Base-by-base conservation (phyloP, 2,329 filamentous ascomycete genomes). In the Pseudocercospora fijiensis region DNA sequence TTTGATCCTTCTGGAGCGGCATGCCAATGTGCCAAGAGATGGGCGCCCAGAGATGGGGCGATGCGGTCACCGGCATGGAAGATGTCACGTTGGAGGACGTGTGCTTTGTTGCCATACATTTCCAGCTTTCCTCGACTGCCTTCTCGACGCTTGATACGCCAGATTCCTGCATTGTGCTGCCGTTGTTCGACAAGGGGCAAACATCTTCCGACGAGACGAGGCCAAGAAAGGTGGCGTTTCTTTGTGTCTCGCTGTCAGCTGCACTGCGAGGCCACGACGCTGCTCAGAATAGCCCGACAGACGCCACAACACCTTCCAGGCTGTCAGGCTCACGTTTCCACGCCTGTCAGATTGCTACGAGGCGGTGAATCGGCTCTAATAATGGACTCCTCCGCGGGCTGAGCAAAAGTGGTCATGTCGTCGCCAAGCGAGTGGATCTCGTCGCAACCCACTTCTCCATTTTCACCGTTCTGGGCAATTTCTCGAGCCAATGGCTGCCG, bases 21-120 rank as follows among this genome's bases (percentile, higher is more conserved):
- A 57, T 57, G 55, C 55, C 55, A 57, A 57, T 57, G 55, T 57
- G 55, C 55, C 55, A 57, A 57, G 55, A 45, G 22, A 43, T 43
- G 33, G 33, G 30, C 30, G 33, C 55, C 55, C 18, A 57, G 55
- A 41, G 26, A 43, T n/a, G 55, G 37, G 55, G 55, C 55, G 55
- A 18, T 53, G 16, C 26, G 26, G 22, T 53, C 49, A 27, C 26
- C 26, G 22, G 45, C 22, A 49, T 26, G 2, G 4, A 20, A 26
- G 20, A 24, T 22, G 18, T 49, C 22, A 22, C 18, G 20, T 11
- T 16, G 45, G 13, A 49, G 18, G 45, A 20, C 22, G 5, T 26
- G 18, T 49, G 45, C 45, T 49, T 49, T 49, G 45, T 53, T 26
- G 49, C 22, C 49, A 30, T 53, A n/a, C 45, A 49, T 24, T 4